These are phyloP conservation scores for Kwoniella heveanensis DNA, from an alignment of 768 basidiomycete genomes.

Conservation along the genomic window DNA sequence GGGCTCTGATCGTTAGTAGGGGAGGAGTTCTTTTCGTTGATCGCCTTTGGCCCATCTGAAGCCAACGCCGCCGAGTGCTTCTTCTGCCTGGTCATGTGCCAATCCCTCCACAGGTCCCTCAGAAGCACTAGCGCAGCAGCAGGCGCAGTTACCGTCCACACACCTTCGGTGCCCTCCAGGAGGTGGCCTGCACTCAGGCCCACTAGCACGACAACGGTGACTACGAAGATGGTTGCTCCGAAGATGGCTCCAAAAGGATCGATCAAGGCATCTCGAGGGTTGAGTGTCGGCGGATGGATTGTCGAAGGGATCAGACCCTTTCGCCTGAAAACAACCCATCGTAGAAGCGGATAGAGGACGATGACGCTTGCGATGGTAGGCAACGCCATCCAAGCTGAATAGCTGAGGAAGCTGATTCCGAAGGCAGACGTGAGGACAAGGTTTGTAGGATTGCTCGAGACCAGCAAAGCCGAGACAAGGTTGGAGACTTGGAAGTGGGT, in stretches of 20 bases:
- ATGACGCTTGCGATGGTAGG: constrained; percentile 71
- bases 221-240: constrained; percentile 67
- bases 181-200: constrained; percentile 64
- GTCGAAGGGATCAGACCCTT: constrained; percentile 37
- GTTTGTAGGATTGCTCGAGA: constrained; percentile 92
- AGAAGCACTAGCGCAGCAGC: constrained; percentile 73
- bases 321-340: constrained; percentile 38
- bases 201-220: constrained; percentile 72
- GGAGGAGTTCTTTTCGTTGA: not conserved
- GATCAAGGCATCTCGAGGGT: constrained; percentile 65
- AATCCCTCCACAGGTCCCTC: constrained; percentile 60
- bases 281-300: constrained; percentile 52
- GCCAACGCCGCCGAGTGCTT: not conserved
- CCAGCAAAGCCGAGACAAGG: constrained; percentile 66
- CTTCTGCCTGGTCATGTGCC: not conserved
- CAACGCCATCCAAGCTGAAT: constrained; percentile 78
- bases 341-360: constrained; percentile 62
- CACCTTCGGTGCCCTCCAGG: constrained; percentile 52
- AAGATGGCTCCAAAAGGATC: constrained; percentile 76
- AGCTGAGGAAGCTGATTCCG: constrained; percentile 70
- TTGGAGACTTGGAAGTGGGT: constrained; percentile 70
- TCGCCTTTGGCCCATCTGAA: not conserved
- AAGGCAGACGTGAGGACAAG: constrained; percentile 89
- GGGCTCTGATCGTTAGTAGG: not conserved
- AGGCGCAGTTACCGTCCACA: constrained; percentile 68